Conservation (phyloP, 2,329 filamentous ascomycete species). For the Diaporthe australafricana region DNA sequence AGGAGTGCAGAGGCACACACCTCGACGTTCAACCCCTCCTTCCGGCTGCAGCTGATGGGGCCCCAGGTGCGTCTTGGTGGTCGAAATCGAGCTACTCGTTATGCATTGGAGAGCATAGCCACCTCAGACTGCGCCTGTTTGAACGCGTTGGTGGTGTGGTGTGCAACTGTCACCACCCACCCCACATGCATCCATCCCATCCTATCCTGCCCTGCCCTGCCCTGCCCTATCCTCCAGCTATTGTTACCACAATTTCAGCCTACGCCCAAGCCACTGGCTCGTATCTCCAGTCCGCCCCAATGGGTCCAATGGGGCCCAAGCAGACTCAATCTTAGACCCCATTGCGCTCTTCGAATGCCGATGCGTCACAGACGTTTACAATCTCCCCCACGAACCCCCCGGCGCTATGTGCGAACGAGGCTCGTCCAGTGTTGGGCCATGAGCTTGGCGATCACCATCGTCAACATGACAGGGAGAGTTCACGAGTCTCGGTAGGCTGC, state of each 20-base stretch:
- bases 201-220: background rate
- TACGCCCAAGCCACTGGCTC: background rate
- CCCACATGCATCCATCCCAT: conserved; percentile 1
- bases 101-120: conserved; percentile 25
- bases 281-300: background rate
- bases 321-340: conserved; percentile 18
- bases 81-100: background rate
- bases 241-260: background rate
- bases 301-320: conserved; percentile 1
- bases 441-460: background rate
- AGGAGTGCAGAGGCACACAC: background rate
- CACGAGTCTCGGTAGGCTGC: conserved; percentile 26
- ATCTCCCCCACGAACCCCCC: background rate
- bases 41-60: background rate
- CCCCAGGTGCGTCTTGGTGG: conserved; percentile 1
- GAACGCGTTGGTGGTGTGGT: conserved; percentile 22
- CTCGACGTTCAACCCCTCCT: background rate
- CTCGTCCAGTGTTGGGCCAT: background rate
- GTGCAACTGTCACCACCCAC: conserved; percentile 23
- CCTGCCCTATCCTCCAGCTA: background rate
- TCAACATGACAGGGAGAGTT: background rate
- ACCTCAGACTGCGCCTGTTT: conserved; percentile 24
- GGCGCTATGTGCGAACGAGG: background rate
- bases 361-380: background rate
- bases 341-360: background rate